These are phyloP conservation scores for Aplosporella prunicola DNA, from an alignment of 2,329 filamentous ascomycete species.

Conservation along the genomic window DNA sequence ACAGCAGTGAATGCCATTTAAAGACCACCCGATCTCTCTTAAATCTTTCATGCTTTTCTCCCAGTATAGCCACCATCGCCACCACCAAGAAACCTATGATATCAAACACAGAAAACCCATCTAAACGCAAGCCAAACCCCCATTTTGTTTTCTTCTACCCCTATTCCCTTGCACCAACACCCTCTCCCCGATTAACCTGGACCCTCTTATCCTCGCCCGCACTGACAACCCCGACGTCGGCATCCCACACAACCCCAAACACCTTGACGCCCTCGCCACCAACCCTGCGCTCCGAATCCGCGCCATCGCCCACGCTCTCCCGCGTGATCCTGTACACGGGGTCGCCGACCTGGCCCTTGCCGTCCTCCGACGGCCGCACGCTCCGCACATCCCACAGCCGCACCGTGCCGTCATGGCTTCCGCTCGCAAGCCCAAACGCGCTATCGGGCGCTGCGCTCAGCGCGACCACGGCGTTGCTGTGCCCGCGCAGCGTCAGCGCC, in stretches of 20 bases:
- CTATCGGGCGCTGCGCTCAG: slow-evolving; percentile 54
- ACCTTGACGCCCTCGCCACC: slow-evolving; percentile 85
- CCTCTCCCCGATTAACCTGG: slow-evolving; percentile 61
- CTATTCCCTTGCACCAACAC: not conserved
- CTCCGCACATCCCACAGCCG: slow-evolving; percentile 88
- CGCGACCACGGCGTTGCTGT: slow-evolving; percentile 63
- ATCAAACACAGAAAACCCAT: too few relatives aligned
- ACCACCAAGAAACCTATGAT: too few relatives aligned
- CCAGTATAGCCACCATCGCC: too few relatives aligned
- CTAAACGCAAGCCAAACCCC: too few relatives aligned
- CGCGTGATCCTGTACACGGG: slow-evolving; percentile 70
- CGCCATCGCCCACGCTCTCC: slow-evolving; percentile 53
- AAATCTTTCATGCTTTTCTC: too few relatives aligned
- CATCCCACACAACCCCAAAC: slow-evolving; percentile 79
- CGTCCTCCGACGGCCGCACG: slow-evolving; percentile 51
- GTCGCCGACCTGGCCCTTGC: slow-evolving; percentile 51
- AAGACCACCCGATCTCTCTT: too few relatives aligned
- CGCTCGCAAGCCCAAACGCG: slow-evolving; percentile 75
- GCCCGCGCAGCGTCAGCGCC: slow-evolving; percentile 84
- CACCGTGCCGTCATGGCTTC: slow-evolving; percentile 85
- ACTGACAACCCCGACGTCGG: slow-evolving; percentile 77
- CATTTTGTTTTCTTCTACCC: not conserved
- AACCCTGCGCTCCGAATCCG: slow-evolving; percentile 47
- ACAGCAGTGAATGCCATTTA: too few relatives aligned
- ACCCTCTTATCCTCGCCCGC: slow-evolving; percentile 89